Evolutionary conservation across 2,329 filamentous ascomycete species (phyloP), one percentile per base, ranked within the genome.

Genomic region (Drechslerella stenobrocha): DNA sequence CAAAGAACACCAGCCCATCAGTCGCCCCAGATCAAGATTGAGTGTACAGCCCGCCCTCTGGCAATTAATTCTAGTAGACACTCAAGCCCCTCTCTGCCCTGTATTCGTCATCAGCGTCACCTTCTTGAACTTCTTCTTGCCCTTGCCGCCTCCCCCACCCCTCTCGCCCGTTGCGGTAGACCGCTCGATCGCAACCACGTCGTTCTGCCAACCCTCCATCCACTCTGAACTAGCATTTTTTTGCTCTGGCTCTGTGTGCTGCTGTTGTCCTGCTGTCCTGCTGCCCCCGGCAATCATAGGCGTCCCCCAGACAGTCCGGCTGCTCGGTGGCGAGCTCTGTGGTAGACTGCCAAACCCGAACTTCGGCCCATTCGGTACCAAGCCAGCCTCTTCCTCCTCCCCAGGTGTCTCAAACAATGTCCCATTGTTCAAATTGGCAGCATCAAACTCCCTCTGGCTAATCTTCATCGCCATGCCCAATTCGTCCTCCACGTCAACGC

Each of bases 291-390:
- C 74, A 1, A 95, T 78, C 0, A 82, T 84, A 2, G 83, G 81
- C 0, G 92, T 97, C n/a, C 92, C 92, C 92, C 92, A 97, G 0
- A 97, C 89, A 0, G 92, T 97, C 69, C 85, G 85, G 37, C 83
- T 80, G 0, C 84, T 83, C 4, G 84, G 86, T 0, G 91, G 90
- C 70, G 88, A 95, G 0, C 88, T 91, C 2, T 89, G 91, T 71
- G 91, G 85, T 1, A 86, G 87, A 0, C 84, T 83, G 30, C 82
- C 82, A 72, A 89, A 90, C 0, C 83, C 84, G 9, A 81, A 79
- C 18, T 83, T 79, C 47, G 55, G 55, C 8, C 55, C 28, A 9
- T 56, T 56, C 7, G 55, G 44, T 18, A 60, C 40, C 0, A 55
- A 11, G 1, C 58, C 42, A 22, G 47, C 51, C 1, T 53, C 48